A percentile compares a stretch with the other conserved stretches of the same genome.
Conservation (phyloP, 2,329 filamentous ascomycete genomes). For the Pseudogymnoascus sp. region DNA sequence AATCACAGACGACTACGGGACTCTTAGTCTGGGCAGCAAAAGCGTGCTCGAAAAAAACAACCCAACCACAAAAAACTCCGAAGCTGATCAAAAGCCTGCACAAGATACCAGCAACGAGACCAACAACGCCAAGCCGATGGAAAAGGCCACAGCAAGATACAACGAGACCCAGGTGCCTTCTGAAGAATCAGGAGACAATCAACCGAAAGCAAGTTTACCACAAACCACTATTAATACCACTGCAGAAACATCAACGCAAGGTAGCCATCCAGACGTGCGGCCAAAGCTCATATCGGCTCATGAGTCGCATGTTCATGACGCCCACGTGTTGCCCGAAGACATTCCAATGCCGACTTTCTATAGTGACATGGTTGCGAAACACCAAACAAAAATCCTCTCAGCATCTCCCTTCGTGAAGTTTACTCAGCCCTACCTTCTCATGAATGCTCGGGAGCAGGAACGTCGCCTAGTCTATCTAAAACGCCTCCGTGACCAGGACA, state of each 20-base stretch:
- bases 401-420: constrained; percentile 96
- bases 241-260: constrained; percentile 10
- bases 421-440: constrained; percentile 84
- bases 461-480: constrained; percentile 74
- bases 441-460: constrained; percentile 87
- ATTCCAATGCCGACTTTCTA: constrained; percentile 86
- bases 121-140: neutral
- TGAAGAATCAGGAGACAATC: neutral
- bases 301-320: constrained; percentile 32
- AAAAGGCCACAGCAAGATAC: constrained; percentile 6
- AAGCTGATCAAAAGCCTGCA: constrained; percentile 11
- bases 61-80: constrained; percentile 21
- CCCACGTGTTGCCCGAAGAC: constrained; percentile 61
- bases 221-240: constrained; percentile 12
- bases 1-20: constrained; percentile 41
- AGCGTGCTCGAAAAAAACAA: neutral
- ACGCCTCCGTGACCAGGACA: constrained; percentile 69
- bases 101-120: neutral
- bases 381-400: constrained; percentile 86
- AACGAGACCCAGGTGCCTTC: neutral
- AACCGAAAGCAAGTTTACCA: neutral
- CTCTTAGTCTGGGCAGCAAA: constrained; percentile 1
- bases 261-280: constrained; percentile 10
- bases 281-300: constrained; percentile 28
- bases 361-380: constrained; percentile 88